phyloP scores from a whole-genome alignment of 257 asterid genomes.

The Lantana camara region DNA sequence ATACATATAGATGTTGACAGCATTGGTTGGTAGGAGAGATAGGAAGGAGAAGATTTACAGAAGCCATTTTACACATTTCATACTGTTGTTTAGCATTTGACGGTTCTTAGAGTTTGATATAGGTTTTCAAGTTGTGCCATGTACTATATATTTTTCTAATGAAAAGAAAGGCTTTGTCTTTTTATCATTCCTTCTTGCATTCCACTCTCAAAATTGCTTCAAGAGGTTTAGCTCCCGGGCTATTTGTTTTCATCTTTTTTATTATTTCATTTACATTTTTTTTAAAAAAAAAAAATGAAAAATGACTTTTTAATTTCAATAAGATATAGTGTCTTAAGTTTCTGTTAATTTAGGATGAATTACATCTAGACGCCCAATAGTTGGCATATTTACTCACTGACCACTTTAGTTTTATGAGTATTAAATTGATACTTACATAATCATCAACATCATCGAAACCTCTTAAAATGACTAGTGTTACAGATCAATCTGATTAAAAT shows the following conservation, averaged over 20 bases:
- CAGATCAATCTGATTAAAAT: no score
- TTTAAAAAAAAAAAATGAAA: background rate
- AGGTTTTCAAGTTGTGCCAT: slow-evolving; percentile 29
- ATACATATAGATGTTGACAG: slow-evolving; percentile 37
- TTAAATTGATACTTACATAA: no score
- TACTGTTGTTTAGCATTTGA: slow-evolving; percentile 31
- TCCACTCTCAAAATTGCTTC: background rate
- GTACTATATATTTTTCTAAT: slow-evolving; percentile 31
- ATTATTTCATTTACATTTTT: no score
- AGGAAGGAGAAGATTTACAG: slow-evolving; percentile 37
- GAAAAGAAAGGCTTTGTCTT: slow-evolving; percentile 15
- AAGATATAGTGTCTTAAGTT: no score
- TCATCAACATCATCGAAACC: no score
- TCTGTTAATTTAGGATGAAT: no score
- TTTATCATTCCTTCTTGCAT: no score
- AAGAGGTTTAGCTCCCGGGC: background rate
- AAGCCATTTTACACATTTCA: slow-evolving; percentile 31
- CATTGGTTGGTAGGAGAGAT: slow-evolving; percentile 37
- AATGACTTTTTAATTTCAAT: background rate
- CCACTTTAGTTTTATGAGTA: no score
- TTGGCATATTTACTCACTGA: no score
- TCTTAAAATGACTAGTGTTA: no score
- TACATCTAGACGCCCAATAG: no score
- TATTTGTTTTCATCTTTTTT: background rate
- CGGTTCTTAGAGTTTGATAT: slow-evolving; percentile 31